Conservation (phyloP, 179 eudicot species). For the Beta macrorhiza region DNA sequence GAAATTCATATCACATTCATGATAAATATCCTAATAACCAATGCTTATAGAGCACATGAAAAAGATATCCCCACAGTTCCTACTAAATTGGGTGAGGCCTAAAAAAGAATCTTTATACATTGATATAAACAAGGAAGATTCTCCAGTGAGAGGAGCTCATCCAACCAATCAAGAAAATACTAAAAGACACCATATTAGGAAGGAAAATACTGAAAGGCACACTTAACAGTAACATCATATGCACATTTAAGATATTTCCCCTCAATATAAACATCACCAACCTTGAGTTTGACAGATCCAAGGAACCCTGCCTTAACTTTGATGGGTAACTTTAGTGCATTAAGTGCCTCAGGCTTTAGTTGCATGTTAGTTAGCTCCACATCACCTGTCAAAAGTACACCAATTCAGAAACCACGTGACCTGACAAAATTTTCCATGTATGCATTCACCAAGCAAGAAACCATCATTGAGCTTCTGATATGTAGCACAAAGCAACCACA, state of each 20-base stretch:
- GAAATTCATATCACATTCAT: too few relatives aligned
- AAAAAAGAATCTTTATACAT: not conserved
- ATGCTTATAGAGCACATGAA: too few relatives aligned
- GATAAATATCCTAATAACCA: too few relatives aligned
- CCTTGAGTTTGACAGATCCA: constrained; percentile 97
- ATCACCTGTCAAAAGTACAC: constrained; percentile 52
- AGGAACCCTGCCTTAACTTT: constrained; percentile 98
- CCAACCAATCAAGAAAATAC: not conserved
- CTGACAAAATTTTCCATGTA: not conserved
- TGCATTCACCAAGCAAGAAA: not conserved
- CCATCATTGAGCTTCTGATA: not conserved
- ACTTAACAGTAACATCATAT: not conserved
- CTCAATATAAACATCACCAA: constrained; percentile 33
- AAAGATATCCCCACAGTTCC: not conserved
- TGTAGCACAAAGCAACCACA: not conserved
- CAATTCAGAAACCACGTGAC: constrained; percentile 4
- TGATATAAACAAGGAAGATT: not conserved
- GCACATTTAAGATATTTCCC: not conserved
- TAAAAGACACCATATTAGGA: too few relatives aligned
- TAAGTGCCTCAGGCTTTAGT: constrained; percentile 94
- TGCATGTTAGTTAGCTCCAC: constrained; percentile 97
- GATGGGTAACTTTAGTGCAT: constrained; percentile 88
- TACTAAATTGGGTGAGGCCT: not conserved
- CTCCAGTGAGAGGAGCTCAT: not conserved
- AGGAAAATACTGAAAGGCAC: not conserved